A percentile compares a stretch with the other conserved stretches of the same genome.
Evolutionary conservation across 2,329 filamentous ascomycete genomes (phyloP).

Genomic region (Polychaeton citri): DNA sequence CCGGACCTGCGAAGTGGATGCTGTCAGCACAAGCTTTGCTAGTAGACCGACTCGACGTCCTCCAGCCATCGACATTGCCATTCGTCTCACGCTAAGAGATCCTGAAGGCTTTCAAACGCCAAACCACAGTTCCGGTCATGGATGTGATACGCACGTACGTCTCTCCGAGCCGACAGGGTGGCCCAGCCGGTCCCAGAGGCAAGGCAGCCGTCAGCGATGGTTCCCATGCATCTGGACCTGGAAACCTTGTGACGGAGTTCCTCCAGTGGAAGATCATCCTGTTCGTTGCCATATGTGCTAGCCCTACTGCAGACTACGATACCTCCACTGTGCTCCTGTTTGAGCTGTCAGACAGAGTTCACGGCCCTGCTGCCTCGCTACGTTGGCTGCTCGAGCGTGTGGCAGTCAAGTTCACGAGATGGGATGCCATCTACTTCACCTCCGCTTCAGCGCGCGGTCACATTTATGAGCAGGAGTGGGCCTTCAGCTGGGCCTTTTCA

Average conservation of each 20-base stretch:
- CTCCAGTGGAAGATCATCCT: conserved; percentile 54
- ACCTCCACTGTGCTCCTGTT: conserved; percentile 53
- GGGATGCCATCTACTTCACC: conserved; percentile 71
- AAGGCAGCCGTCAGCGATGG: conserved; percentile 2
- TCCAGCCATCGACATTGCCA: too few relatives aligned
- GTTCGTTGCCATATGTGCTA: conserved; percentile 45
- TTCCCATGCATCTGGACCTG: neutral
- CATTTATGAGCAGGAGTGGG: conserved; percentile 73
- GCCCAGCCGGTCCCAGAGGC: conserved; percentile 2
- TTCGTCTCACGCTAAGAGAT: too few relatives aligned
- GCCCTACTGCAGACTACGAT: conserved; percentile 56
- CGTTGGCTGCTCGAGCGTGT: conserved; percentile 20
- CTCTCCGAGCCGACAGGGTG: conserved; percentile 1
- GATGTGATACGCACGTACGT: neutral
- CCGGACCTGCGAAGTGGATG: too few relatives aligned
- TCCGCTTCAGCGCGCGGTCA: conserved; percentile 50
- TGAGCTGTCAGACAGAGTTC: conserved; percentile 11
- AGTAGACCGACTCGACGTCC: too few relatives aligned
- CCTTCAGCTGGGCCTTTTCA: conserved; percentile 52
- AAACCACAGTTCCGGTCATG: too few relatives aligned
- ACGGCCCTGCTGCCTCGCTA: conserved; percentile 8
- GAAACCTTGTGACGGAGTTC: conserved; percentile 27
- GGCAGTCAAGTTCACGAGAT: conserved; percentile 51
- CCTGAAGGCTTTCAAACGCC: too few relatives aligned
- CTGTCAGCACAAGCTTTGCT: too few relatives aligned